Evolutionary conservation across 129 eudicot genomes (phyloP).

Genomic region (Pseudognaphalium luteoalbum): DNA sequence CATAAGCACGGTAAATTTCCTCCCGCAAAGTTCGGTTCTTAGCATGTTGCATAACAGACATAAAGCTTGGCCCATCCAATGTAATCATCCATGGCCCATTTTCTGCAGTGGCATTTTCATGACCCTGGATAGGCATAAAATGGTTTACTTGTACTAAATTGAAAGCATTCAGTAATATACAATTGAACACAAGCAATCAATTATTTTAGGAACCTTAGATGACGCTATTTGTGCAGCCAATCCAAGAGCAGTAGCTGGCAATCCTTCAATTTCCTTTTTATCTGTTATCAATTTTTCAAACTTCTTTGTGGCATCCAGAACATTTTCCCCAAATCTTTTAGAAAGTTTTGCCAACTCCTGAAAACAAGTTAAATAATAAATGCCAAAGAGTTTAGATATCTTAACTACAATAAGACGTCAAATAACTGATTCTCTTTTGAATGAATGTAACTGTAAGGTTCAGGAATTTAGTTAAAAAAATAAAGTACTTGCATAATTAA

Average conservation of each 20-base stretch:
- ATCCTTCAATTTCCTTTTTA: slow-evolving; percentile 82
- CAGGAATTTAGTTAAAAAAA: not conserved
- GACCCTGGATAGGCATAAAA: slow-evolving; percentile 56
- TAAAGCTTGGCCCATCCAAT: slow-evolving; percentile 90
- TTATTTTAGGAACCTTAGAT: slow-evolving; percentile 61
- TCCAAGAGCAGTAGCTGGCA: slow-evolving; percentile 89
- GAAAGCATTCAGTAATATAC: slow-evolving; percentile 12
- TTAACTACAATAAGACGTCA: not conserved
- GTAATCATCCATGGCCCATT: slow-evolving; percentile 96
- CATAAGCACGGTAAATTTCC: slow-evolving; percentile 87
- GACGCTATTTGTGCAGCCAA: slow-evolving; percentile 93
- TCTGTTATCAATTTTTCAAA: slow-evolving; percentile 79
- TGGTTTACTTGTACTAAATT: slow-evolving; percentile 2
- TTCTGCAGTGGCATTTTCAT: slow-evolving; percentile 94
- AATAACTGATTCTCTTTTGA: not conserved
- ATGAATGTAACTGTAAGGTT: not conserved
- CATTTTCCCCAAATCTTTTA: slow-evolving; percentile 82
- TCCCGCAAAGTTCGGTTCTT: slow-evolving; percentile 78
- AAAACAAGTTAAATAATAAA: slow-evolving; percentile 9
- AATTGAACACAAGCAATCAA: not conserved
- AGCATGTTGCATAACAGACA: slow-evolving; percentile 96
- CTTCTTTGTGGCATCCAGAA: slow-evolving; percentile 90
- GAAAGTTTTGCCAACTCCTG: slow-evolving; percentile 90
- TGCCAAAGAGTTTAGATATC: slow-evolving; percentile 5
- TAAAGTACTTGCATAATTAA: not conserved